phyloP scores from a whole-genome alignment of 768 basidiomycete species.

The Suillus subaureus region DNA sequence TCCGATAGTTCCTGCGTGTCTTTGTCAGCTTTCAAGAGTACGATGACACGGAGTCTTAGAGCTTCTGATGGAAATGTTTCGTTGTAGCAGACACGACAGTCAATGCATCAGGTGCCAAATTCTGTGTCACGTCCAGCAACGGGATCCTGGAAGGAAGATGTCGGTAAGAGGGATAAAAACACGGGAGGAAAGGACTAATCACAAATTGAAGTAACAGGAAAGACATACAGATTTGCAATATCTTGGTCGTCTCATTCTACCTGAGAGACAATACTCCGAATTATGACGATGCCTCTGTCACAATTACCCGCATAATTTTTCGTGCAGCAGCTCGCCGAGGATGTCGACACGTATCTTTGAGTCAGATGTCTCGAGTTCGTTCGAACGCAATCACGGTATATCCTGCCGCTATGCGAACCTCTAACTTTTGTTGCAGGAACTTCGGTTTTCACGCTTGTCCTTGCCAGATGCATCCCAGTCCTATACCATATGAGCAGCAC shows the following conservation, averaged over 20 bases:
- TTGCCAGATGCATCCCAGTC: too few species aligned
- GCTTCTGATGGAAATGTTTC: not conserved
- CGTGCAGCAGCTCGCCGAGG: constrained; percentile 78
- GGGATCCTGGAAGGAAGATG: constrained; percentile 48
- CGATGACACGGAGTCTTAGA: not conserved
- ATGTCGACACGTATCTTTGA: constrained; percentile 65
- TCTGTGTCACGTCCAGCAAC: constrained; percentile 66
- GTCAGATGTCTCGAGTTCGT: constrained; percentile 71
- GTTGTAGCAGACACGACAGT: constrained; percentile 49
- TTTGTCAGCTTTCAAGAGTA: constrained; percentile 42
- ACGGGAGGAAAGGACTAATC: not conserved
- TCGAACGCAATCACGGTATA: constrained; percentile 79
- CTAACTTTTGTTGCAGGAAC: too few species aligned
- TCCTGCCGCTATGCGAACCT: constrained; percentile 57
- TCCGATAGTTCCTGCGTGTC: constrained; percentile 79
- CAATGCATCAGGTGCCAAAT: constrained; percentile 62
- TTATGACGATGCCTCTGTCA: constrained; percentile 76
- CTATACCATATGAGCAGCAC: too few species aligned
- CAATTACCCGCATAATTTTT: constrained; percentile 76
- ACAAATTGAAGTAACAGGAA: constrained; percentile 26
- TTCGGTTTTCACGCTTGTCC: too few species aligned
- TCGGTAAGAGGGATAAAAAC: not conserved
- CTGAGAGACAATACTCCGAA: constrained; percentile 61
- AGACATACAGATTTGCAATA: constrained; percentile 76
- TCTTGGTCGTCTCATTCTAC: constrained; percentile 73